phyloP scores from a whole-genome alignment of 164 flowering plant species.

The Stephania yunnanensis region DNA sequence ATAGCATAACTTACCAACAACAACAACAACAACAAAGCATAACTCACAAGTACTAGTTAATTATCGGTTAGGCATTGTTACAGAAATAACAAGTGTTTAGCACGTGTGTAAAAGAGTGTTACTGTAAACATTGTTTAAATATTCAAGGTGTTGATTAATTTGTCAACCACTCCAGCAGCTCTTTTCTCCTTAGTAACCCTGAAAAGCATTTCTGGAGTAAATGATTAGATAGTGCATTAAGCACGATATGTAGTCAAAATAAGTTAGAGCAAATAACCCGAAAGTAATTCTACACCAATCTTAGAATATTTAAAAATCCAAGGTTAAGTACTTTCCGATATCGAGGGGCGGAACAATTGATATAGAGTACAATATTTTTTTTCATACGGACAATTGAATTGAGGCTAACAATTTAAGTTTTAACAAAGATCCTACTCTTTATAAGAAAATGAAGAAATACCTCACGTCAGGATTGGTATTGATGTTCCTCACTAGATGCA shows the following conservation, averaged over 20 bases:
- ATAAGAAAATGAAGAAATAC: conserved; percentile 3
- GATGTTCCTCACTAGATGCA: conserved; percentile 23
- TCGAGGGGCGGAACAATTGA: neutral
- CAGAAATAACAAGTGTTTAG: too few species aligned
- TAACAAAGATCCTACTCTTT: neutral
- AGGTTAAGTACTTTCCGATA: neutral
- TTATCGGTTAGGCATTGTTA: too few species aligned
- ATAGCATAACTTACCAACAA: too few species aligned
- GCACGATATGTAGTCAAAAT: neutral
- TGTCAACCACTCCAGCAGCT: conserved; percentile 32
- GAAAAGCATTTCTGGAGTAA: neutral
- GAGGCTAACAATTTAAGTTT: neutral
- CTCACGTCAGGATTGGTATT: conserved; percentile 23
- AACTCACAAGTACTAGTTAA: too few species aligned
- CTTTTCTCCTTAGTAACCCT: conserved; percentile 30
- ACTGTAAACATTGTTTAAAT: too few species aligned
- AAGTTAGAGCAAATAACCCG: too few species aligned
- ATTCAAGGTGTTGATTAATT: neutral
- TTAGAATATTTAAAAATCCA: neutral
- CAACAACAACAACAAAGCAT: too few species aligned
- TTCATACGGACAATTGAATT: neutral
- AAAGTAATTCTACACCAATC: neutral
- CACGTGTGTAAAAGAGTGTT: too few species aligned
- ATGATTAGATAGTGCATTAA: too few species aligned
- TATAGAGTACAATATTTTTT: neutral